phyloP scores from a whole-genome alignment of 1,284 basidiomycete species.

The Ceratobasidium sp. region DNA sequence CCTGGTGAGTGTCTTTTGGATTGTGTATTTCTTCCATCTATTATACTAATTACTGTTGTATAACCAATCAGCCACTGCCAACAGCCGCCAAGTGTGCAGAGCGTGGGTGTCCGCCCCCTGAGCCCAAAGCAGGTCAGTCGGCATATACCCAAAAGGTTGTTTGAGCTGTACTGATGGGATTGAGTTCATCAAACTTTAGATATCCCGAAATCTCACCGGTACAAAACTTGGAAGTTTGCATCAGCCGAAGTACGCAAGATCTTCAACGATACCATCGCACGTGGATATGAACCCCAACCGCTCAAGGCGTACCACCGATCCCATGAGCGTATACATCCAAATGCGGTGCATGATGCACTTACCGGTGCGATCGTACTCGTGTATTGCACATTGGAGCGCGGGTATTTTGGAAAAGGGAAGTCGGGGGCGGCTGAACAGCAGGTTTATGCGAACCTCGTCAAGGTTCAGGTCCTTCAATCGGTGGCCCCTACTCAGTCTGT shows the following conservation, averaged over 20 bases:
- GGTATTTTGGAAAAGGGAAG: not conserved
- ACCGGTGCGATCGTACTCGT: not conserved
- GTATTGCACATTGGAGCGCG: not conserved
- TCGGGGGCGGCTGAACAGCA: not conserved
- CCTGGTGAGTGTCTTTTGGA: not conserved
- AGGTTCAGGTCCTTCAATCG: not conserved
- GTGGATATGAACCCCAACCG: not conserved
- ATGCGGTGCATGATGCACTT: not conserved
- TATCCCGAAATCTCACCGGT: not conserved
- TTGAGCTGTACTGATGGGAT: too few species aligned
- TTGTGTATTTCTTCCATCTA: not conserved
- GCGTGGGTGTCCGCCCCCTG: not conserved
- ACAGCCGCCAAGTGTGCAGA: not conserved
- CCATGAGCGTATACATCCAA: not conserved
- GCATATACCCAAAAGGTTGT: not conserved
- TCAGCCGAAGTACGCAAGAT: too few species aligned
- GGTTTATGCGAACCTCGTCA: constrained; percentile 4
- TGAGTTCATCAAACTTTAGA: not conserved
- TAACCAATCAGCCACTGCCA: not conserved
- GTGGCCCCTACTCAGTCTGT: not conserved
- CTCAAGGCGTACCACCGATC: not conserved
- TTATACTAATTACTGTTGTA: not conserved
- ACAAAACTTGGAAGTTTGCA: not conserved
- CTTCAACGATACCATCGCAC: too few species aligned
- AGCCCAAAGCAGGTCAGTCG: not conserved